Conservation (phyloP, 2,329 filamentous ascomycete genomes). For the Fusarium piperis region DNA sequence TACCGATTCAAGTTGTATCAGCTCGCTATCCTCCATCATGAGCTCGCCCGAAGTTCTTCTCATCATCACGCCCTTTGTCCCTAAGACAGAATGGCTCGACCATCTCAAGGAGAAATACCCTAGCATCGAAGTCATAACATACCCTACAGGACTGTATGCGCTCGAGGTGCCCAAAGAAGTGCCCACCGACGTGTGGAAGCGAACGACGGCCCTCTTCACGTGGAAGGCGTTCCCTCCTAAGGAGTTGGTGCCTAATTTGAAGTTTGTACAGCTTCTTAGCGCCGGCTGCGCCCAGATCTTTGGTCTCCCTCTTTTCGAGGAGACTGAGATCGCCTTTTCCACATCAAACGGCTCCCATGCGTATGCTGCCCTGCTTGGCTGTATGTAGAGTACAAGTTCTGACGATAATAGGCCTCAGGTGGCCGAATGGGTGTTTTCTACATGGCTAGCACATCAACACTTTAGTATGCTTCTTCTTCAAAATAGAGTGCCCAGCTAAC, state of each 20-base stretch:
- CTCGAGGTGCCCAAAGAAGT: slow-evolving; percentile 1
- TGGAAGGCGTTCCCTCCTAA: slow-evolving; percentile 1
- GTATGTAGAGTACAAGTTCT: not conserved
- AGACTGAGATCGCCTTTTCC: slow-evolving; percentile 6
- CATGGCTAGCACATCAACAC: not conserved
- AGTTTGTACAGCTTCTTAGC: not conserved
- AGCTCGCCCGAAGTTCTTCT: not conserved
- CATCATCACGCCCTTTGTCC: not conserved
- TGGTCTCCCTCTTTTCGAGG: not conserved
- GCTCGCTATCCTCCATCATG: not conserved
- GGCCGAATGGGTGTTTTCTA: not conserved
- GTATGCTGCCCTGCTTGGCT: not conserved
- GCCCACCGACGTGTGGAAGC: not conserved
- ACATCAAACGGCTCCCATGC: slow-evolving; percentile 10
- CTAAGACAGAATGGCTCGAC: not conserved
- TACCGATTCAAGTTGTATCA: not conserved
- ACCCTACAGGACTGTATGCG: not conserved
- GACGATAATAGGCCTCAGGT: not conserved
- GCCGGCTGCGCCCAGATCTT: slow-evolving; percentile 1
- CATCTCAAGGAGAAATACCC: not conserved
- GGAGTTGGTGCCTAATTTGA: not conserved
- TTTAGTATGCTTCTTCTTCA: not conserved
- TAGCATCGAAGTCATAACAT: not conserved
- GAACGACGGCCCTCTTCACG: not conserved
- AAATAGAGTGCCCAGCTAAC: not conserved